Base-by-base conservation (phyloP, 2,329 filamentous ascomycete genomes). In the Dothideomycetidae sp. region DNA sequence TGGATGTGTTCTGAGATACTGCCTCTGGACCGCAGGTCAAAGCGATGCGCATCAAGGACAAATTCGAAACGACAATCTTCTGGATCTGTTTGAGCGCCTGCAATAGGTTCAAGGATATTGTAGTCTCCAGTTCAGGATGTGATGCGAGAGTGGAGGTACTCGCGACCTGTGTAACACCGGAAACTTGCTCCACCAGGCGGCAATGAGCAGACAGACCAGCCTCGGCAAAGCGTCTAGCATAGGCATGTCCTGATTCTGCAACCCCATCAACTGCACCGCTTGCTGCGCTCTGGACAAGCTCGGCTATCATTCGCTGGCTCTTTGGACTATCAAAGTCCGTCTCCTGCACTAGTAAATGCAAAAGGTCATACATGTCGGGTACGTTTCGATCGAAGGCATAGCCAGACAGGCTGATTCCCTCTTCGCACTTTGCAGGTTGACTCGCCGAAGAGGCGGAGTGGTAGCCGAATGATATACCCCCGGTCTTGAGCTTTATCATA, bases 401-500 rank as follows among this genome's bases (percentile, higher is more conserved):
- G 11, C 90, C 88, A 3, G 77, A 77, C 39, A 96, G 77, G 10
- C 79, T 73, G 16, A 98, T 63, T 1, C 90, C 90, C 59, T 98
- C 90, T 12, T 72, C 75, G 5, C 77, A 80, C 16, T 70, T 64
- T 18, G 71, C 68, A 38, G 82, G 74, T 46, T 88, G 73, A 1
- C 69, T 70, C 0, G 88, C 83, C 2, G 77, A 84, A 0, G 86
- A 73, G 0, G 79, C 76, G n/a, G 79, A 73, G 59, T 92, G 81
- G 48, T 93, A 86, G 1, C 80, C 77, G 11, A 92, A 76, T 2
- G 78, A 81, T 26, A 98, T 73, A 7, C 90, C 90, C 13, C 90
- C 90, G 1, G 90, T 96, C 63, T 92, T 93, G 18, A 96, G 70
- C 58, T 96, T 96, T 57, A 98, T 94, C 39, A 86, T 61, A 52